Base-by-base conservation (phyloP, 2,329 filamentous ascomycete genomes). In the Purpureocillium lavendulum region DNA sequence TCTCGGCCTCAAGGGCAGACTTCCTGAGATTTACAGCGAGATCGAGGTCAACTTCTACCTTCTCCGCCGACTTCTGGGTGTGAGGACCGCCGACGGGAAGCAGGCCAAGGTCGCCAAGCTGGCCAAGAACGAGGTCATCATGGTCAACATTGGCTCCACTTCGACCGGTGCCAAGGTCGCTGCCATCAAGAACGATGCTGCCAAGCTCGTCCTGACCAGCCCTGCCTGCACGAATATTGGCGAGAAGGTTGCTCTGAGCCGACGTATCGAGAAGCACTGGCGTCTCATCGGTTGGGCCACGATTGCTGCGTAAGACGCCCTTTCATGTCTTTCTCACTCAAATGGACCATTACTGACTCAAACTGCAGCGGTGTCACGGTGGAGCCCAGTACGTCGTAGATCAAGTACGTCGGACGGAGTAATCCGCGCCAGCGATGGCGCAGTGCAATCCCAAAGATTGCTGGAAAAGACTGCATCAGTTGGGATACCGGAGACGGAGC, bases 21-120 rank as follows among this genome's bases (percentile, higher is more conserved):
- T 98, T 17, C 92, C 92, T 36, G 87, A 92, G 60, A 97, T 98
- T 64, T 98, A 97, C 74, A 92, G 84, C 53, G 92, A 98, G 67
- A 84, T 98, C 45, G 92, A 98, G 70, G 89, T 96, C 66, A 97
- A 97, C 78, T 98, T 97, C 75, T 98, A 97, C 77, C 77, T 98
- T 45, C 82, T 98, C 47, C 85, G 90, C 55, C 80, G 92, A 55
- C 75, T 98, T 46, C 79, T 98, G 41, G 92, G 92, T 80, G 92
- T 98, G 56, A 89, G 94, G 71, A 95, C 92, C 35, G 88, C 90
- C 47, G 92, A 98, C 53, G 92, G 92, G 62, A 98, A 98, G 75
- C 92, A 97, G 69, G 90, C 90, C 58, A 98, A 98, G 82, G 92
- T 98, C 51, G 88, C 89, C 55, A 98, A 98, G 73, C 75, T 98